Percentiles rank a stretch among this genome's conserved stretches.
These are phyloP conservation scores for Cyclocybe aegerita DNA, from an alignment of 768 basidiomycete genomes.

Conservation along the genomic window DNA sequence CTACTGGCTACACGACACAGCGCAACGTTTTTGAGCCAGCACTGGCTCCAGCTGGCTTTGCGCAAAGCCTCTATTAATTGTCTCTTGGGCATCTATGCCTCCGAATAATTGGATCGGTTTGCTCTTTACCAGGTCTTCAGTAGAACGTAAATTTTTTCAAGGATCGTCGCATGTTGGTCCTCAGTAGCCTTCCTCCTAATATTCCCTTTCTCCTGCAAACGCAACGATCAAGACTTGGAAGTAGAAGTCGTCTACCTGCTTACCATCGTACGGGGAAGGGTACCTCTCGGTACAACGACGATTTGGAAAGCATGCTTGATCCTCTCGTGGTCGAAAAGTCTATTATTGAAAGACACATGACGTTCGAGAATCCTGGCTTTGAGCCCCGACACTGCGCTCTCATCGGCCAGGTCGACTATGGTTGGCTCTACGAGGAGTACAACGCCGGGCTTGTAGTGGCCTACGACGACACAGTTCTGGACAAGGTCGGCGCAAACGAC, in stretches of 20 bases:
- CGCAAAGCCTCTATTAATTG: too few relatives aligned
- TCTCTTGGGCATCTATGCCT: too few relatives aligned
- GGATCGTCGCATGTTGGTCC: not conserved
- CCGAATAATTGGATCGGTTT: too few relatives aligned
- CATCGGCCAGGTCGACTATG: not conserved
- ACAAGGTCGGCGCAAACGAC: conserved; percentile 26
- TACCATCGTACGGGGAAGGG: conserved; percentile 9
- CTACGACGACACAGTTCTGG: conserved; percentile 28
- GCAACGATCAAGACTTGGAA: not conserved
- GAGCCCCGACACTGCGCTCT: conserved; percentile 6
- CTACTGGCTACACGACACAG: too few relatives aligned
- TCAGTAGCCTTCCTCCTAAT: conserved; percentile 7
- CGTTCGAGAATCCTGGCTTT: conserved; percentile 23
- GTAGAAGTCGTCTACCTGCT: not conserved
- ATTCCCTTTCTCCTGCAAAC: not conserved
- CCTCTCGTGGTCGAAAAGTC: conserved; percentile 26
- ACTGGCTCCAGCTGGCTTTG: too few relatives aligned
- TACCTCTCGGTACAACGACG: conserved; percentile 10
- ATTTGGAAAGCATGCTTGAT: conserved; percentile 22
- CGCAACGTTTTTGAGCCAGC: too few relatives aligned
- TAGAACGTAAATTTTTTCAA: not conserved
- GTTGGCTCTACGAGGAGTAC: conserved; percentile 29
- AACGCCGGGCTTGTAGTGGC: conserved; percentile 26
- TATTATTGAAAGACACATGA: conserved; percentile 20
- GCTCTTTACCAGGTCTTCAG: not conserved